Evolutionary conservation across 495 filamentous ascomycete genomes (phyloP).

Genomic region (Xylaria sp.): DNA sequence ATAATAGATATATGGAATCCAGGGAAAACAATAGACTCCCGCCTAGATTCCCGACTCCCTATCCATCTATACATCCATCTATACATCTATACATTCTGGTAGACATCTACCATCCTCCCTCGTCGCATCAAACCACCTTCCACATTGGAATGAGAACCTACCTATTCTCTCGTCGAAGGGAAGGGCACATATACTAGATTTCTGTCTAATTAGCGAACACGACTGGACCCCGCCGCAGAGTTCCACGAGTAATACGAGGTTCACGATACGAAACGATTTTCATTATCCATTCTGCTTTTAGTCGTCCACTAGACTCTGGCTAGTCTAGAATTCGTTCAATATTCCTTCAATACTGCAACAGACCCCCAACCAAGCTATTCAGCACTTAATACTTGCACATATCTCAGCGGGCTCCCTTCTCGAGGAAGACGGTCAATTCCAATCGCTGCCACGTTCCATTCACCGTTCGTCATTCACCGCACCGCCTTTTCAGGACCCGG

Average conservation of each 20-base stretch:
- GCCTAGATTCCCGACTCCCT: slow-evolving; percentile 22
- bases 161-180: slow-evolving; percentile 10
- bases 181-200: slow-evolving; percentile 20
- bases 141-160: slow-evolving; percentile 20
- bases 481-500: slow-evolving; percentile 1
- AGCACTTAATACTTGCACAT: slow-evolving; percentile 25
- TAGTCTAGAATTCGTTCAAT: slow-evolving; percentile 30
- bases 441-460: slow-evolving; percentile 13
- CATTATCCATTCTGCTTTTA: slow-evolving; percentile 20
- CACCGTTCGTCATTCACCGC: slow-evolving; percentile 4
- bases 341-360: slow-evolving; percentile 28
- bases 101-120: neutral
- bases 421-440: neutral
- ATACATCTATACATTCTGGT: neutral
- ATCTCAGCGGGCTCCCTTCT: slow-evolving; percentile 13
- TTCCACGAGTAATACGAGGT: slow-evolving; percentile 26
- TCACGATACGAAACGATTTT: slow-evolving; percentile 26
- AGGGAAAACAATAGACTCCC: slow-evolving; percentile 3
- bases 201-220: slow-evolving; percentile 22
- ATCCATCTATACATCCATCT: neutral
- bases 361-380: slow-evolving; percentile 19
- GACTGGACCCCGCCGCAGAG: slow-evolving; percentile 20
- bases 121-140: slow-evolving; percentile 18
- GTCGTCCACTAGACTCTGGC: slow-evolving; percentile 27
- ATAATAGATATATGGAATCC: slow-evolving; percentile 33